Evolutionary conservation across 2,329 filamentous ascomycete species (phyloP).

Genomic region (Geosmithia flava): DNA sequence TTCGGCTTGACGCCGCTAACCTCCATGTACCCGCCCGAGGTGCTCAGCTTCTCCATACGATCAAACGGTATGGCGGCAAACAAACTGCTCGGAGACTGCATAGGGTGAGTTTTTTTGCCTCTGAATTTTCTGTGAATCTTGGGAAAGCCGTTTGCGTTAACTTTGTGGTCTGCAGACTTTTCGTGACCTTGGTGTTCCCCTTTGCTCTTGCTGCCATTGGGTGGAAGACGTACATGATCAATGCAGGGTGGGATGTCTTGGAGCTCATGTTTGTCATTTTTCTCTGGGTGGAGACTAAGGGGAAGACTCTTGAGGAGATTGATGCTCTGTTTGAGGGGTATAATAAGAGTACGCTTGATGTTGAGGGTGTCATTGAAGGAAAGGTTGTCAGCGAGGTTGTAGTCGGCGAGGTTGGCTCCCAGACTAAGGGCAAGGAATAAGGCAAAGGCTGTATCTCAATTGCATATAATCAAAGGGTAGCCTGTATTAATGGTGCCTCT

Average conservation of each 20-base stretch:
- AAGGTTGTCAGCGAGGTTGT: no score
- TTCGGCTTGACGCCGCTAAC: slow-evolving; percentile 20
- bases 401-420: no score
- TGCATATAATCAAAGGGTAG: no score
- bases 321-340: slow-evolving; percentile 10
- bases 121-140: no score
- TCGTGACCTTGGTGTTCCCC: slow-evolving; percentile 14
- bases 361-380: not conserved
- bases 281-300: slow-evolving; percentile 16
- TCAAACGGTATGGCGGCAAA: slow-evolving; percentile 16
- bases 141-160: no score
- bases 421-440: no score
- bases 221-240: slow-evolving; percentile 18
- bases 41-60: slow-evolving; percentile 17
- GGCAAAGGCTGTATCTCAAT: no score
- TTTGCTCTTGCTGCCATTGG: slow-evolving; percentile 14
- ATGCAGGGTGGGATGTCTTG: slow-evolving; percentile 14
- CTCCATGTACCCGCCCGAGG: slow-evolving; percentile 18
- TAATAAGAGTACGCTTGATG: not conserved
- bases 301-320: slow-evolving; percentile 14
- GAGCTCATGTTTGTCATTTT: slow-evolving; percentile 12
- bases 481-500: no score
- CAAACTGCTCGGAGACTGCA: slow-evolving; percentile 12
- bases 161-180: slow-evolving; percentile 6
- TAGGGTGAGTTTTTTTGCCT: slow-evolving; percentile 16